phyloP scores from a whole-genome alignment of 805 yeast species.

The Monosporozyma aerobia region DNA sequence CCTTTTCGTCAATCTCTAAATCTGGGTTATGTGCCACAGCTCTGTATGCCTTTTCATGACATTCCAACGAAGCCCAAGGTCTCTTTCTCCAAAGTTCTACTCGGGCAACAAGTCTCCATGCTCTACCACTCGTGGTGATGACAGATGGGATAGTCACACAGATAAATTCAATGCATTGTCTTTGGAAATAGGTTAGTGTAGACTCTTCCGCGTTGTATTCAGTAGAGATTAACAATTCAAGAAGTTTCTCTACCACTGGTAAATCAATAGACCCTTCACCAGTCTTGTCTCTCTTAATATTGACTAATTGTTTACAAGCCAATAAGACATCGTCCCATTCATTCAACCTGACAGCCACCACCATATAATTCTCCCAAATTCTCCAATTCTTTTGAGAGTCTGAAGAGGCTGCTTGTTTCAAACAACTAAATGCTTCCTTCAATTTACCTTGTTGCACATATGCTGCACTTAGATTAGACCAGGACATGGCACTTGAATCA shows the following conservation, averaged over 20 bases:
- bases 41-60: conserved; percentile 80
- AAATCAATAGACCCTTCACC: conserved; percentile 66
- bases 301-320: conserved; percentile 60
- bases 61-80: conserved; percentile 83
- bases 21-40: conserved; percentile 59
- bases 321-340: conserved; percentile 83
- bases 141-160: conserved; percentile 59
- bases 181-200: conserved; percentile 53
- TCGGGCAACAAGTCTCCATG: conserved; percentile 78
- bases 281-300: conserved; percentile 42
- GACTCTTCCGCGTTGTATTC: conserved; percentile 37
- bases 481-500: conserved; percentile 68
- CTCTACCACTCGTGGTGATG: conserved; percentile 47
- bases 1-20: conserved; percentile 46
- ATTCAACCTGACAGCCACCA: conserved; percentile 71
- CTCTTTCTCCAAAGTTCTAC: conserved; percentile 79
- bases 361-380: conserved; percentile 78
- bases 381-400: conserved; percentile 74
- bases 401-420: conserved; percentile 69
- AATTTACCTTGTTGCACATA: conserved; percentile 53
- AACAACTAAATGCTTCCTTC: conserved; percentile 76
- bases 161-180: conserved; percentile 60
- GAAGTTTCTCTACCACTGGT: conserved; percentile 65
- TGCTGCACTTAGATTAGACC: conserved; percentile 89
- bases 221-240: conserved; percentile 48